A percentile compares a stretch with the other conserved stretches of the same genome.
These are phyloP conservation scores for Tuber borchii DNA, from an alignment of 495 filamentous ascomycete species.

Conservation along the genomic window DNA sequence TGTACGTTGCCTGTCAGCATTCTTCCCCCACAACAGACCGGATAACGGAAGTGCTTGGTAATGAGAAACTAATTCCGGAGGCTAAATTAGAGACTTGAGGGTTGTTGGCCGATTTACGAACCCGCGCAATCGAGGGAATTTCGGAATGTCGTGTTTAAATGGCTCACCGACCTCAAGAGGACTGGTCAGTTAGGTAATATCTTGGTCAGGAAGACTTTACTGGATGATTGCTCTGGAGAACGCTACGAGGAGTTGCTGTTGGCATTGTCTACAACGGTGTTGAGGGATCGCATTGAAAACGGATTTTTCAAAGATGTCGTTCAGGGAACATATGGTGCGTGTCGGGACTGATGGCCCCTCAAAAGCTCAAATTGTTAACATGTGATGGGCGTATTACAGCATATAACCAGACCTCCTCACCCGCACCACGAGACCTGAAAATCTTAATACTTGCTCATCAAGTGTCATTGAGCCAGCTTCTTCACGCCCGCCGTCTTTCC, in stretches of 20 bases:
- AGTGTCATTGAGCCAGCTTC: constrained; percentile 20
- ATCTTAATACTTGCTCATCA: constrained; percentile 32
- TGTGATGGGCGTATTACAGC: constrained; percentile 15
- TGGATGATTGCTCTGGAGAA: constrained; percentile 41
- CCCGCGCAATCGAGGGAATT: constrained; percentile 39
- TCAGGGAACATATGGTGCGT: constrained; percentile 34
- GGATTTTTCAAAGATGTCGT: constrained; percentile 21
- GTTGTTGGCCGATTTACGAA: constrained; percentile 40
- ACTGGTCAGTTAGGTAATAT: constrained; percentile 31
- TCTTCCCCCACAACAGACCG: neutral
- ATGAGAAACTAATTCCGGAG: constrained; percentile 16
- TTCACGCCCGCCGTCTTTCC: constrained; percentile 28
- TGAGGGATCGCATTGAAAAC: constrained; percentile 36
- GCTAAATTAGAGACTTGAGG: constrained; percentile 31
- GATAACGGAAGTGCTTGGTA: neutral
- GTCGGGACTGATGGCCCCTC: neutral
- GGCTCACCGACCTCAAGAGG: constrained; percentile 41
- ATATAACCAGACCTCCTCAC: constrained; percentile 36
- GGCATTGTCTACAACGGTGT: constrained; percentile 35
- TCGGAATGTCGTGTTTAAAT: constrained; percentile 41
- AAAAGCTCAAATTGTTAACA: neutral
- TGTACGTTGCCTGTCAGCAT: constrained; percentile 24
- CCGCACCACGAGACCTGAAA: constrained; percentile 21
- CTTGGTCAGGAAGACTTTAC: constrained; percentile 32
- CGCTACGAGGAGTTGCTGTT: constrained; percentile 41